Evolutionary conservation across 2,329 filamentous ascomycete species (phyloP).

Genomic region (Monosporascus sp.): DNA sequence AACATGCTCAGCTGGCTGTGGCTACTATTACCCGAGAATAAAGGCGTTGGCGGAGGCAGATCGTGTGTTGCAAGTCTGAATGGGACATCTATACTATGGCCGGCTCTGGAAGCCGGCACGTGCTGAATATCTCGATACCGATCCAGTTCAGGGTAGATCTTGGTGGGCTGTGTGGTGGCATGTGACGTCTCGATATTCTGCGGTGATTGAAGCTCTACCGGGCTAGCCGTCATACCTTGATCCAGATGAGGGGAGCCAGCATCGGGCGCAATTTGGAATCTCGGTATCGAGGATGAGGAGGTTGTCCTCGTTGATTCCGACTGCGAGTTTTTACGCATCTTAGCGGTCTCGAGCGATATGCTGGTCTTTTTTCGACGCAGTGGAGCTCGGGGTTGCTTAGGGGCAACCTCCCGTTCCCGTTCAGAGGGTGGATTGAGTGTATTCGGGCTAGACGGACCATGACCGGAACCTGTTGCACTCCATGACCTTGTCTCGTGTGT

Average conservation of each 20-base stretch:
- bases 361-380: conserved; percentile 46
- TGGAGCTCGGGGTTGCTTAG: conserved; percentile 34
- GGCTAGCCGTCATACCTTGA: conserved; percentile 36
- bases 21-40: conserved; percentile 54
- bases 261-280: conserved; percentile 31
- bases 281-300: conserved; percentile 38
- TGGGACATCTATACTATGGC: conserved; percentile 39
- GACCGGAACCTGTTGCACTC: conserved; percentile 30
- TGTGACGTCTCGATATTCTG: conserved; percentile 37
- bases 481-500: conserved; percentile 39
- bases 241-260: conserved; percentile 32
- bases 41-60: conserved; percentile 61
- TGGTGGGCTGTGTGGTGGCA: conserved; percentile 34
- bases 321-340: conserved; percentile 27
- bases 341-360: conserved; percentile 33
- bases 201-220: conserved; percentile 36
- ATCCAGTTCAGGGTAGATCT: conserved; percentile 56
- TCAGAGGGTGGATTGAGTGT: conserved; percentile 28
- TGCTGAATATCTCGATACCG: conserved; percentile 48
- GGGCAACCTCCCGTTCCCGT: conserved; percentile 26
- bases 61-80: conserved; percentile 58
- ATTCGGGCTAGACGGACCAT: conserved; percentile 23
- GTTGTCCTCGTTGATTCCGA: conserved; percentile 32
- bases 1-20: conserved; percentile 47
- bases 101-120: conserved; percentile 27